These are phyloP conservation scores for Cyberlindnera euphorbiae DNA, from an alignment of 805 yeast species.

Conservation along the genomic window DNA sequence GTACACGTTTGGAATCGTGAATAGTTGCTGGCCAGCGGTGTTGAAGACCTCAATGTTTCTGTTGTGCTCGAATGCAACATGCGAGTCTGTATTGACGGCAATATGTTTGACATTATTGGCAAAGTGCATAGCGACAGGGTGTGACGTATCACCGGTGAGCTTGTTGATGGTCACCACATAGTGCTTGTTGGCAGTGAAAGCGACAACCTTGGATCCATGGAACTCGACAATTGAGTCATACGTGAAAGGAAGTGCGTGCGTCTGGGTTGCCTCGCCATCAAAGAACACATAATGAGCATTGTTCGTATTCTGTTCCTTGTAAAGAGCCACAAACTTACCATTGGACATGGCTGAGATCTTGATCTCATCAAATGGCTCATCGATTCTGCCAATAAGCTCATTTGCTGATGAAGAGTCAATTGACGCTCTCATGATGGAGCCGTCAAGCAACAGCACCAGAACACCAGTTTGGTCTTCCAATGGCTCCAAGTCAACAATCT, in stretches of 20 bases:
- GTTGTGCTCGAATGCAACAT: slow-evolving; percentile 19
- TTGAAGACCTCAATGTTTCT: slow-evolving; percentile 19
- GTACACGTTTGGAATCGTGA: slow-evolving; percentile 20
- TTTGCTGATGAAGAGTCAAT: neutral
- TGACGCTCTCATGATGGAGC: slow-evolving; percentile 6
- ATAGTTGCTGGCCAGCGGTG: slow-evolving; percentile 11
- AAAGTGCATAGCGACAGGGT: slow-evolving; percentile 7
- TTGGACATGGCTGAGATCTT: slow-evolving; percentile 12
- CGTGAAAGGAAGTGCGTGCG: slow-evolving; percentile 9
- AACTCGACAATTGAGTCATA: slow-evolving; percentile 19
- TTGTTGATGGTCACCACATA: slow-evolving; percentile 12
- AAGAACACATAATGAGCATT: slow-evolving; percentile 11
- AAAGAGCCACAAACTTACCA: slow-evolving; percentile 15
- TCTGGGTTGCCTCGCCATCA: slow-evolving; percentile 11
- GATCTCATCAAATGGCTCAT: slow-evolving; percentile 5
- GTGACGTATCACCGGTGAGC: slow-evolving; percentile 5
- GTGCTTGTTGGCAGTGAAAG: slow-evolving; percentile 7
- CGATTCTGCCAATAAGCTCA: neutral
- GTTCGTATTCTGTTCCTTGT: slow-evolving; percentile 5
- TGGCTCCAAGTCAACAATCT: slow-evolving; percentile 6
- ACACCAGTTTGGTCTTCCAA: neutral
- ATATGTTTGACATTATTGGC: slow-evolving; percentile 9
- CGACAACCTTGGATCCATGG: slow-evolving; percentile 23
- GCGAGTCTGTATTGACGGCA: slow-evolving; percentile 18
- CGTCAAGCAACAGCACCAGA: slow-evolving; percentile 13